Conservation (phyloP, 306 rosid species). For the Potentilla sterilis region DNA sequence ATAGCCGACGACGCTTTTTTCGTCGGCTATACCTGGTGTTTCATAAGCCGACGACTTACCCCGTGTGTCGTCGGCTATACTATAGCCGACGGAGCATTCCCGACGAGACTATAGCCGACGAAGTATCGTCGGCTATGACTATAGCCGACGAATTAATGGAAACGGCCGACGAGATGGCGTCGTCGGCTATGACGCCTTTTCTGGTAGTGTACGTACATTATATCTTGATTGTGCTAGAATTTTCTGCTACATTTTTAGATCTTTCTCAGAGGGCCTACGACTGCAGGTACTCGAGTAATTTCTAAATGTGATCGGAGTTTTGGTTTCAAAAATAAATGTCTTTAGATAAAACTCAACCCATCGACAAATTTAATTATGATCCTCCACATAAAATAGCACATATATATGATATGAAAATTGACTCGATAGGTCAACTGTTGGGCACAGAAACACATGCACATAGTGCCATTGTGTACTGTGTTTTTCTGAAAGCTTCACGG, state of each 20-base stretch:
- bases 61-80: too few relatives aligned
- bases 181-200: too few relatives aligned
- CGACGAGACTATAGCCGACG: too few relatives aligned
- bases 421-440: conserved; percentile 29
- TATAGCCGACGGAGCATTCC: too few relatives aligned
- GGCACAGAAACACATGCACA: conserved; percentile 38
- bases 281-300: not conserved
- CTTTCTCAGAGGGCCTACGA: too few relatives aligned
- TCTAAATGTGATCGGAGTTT: not conserved
- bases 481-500: conserved; percentile 34
- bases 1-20: too few relatives aligned
- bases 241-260: not conserved
- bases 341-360: not conserved
- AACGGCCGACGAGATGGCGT: too few relatives aligned
- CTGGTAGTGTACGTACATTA: not conserved
- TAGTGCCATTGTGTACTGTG: conserved; percentile 14
- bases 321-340: not conserved
- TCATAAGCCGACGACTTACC: too few relatives aligned
- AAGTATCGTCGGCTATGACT: too few relatives aligned
- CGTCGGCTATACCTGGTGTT: too few relatives aligned
- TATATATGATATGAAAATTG: conserved; percentile 18
- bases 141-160: too few relatives aligned
- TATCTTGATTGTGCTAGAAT: not conserved
- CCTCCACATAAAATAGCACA: not conserved
- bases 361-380: conserved; percentile 22